Evolutionary conservation across 169 alveolate genomes (phyloP).

Genomic region (Cryptosporidium ubiquitum): DNA sequence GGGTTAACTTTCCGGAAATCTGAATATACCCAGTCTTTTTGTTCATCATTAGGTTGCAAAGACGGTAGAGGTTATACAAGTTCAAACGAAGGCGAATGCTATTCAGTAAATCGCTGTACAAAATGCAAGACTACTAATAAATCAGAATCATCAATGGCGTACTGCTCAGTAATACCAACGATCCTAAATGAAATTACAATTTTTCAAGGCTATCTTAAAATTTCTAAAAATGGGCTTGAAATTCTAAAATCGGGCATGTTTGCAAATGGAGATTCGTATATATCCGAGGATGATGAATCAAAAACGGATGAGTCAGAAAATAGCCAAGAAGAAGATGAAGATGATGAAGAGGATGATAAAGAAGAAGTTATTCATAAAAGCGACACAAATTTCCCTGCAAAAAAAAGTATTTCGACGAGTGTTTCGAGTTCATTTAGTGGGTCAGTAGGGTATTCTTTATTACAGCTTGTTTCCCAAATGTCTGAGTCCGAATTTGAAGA

Average conservation of each 20-base stretch:
- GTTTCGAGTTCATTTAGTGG: not conserved
- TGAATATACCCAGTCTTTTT: not conserved
- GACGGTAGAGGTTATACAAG: slow-evolving; percentile 29
- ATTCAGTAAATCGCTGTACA: slow-evolving; percentile 28
- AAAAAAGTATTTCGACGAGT: not conserved
- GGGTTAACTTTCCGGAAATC: slow-evolving; percentile 13
- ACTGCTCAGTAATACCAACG: slow-evolving; percentile 28
- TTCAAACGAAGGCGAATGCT: slow-evolving; percentile 35
- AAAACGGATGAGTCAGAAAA: not conserved
- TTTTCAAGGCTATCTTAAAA: slow-evolving; percentile 15
- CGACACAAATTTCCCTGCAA: not conserved
- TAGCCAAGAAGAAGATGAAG: slow-evolving; percentile 18
- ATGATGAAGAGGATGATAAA: slow-evolving; percentile 1
- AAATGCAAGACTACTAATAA: not conserved
- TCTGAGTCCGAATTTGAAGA: slow-evolving; percentile 5
- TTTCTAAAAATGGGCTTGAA: not conserved
- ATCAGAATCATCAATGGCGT: not conserved
- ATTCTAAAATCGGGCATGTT: not conserved
- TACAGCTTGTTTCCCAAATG: slow-evolving; percentile 52
- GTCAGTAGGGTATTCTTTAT: not conserved
- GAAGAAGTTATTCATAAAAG: not conserved
- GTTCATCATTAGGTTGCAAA: slow-evolving; percentile 26
- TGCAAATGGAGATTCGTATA: not conserved
- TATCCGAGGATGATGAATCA: not conserved
- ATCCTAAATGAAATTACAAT: slow-evolving; percentile 4